Base-by-base conservation (phyloP, 2,329 filamentous ascomycete species). In the Diaporthe sp. region DNA sequence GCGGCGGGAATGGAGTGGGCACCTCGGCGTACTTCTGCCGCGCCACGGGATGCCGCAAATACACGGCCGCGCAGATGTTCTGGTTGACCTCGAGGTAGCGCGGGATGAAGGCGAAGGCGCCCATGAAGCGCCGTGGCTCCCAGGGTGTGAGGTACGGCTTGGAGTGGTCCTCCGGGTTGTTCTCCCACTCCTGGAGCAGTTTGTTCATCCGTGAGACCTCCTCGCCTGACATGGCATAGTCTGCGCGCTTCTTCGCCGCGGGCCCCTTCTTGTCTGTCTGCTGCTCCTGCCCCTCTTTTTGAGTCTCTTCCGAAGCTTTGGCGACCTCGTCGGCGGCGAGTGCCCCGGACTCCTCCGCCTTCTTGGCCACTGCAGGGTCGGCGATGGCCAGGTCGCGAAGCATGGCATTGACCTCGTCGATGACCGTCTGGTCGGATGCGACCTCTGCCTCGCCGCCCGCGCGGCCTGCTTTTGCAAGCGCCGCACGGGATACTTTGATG, bases 11-110 rank as follows among this genome's bases (percentile, higher is more conserved):
- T 25, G 96, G 96, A 33, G 94, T 95, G 1, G 96, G 96, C 76
- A 96, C 93, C 84, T 96, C 97, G 5, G 94, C 92, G 77, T 91
- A 80, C 15, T 96, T 95, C 3, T 93, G 93, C 76, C 96, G 89
- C 35, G 95, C 97, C 57, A 98, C 96, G 0, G 97, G 97, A 86
- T 99, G 96, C 74, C 97, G 90, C 76, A 99, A 86, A 83, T 99
- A 99, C 54, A 99, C 95, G 15, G 97, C 97, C 1, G 96, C 93
- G 85, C 97, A 99, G 80, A 98, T 94, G 81, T 96, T 97, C 84
- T 97, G 97, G 87, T 98, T 98, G 79, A 99, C 97, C 86, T 99
- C 97, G 76, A 99, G 90, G 84, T 98, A 99, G 71, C 94, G 89
- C 15, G 97, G 97, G 78, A 99, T 95, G 84, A 98, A 98, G 33